Evolutionary conservation across 805 yeast genomes (phyloP).

Genomic region (Millerozyma miso): DNA sequence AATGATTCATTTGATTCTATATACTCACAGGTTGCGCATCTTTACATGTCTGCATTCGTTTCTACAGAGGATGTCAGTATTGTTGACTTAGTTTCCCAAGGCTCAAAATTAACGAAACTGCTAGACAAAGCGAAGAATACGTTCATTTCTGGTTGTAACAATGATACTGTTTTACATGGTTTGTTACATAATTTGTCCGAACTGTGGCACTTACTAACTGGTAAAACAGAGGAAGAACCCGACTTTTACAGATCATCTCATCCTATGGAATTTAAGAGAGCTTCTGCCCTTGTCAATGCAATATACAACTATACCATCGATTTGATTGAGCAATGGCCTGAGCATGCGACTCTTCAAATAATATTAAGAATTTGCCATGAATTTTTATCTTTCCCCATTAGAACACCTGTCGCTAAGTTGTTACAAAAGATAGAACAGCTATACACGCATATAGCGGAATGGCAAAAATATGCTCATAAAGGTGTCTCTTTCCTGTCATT

Average conservation of each 20-base stretch:
- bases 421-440: constrained; percentile 84
- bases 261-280: constrained; percentile 55
- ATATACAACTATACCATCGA: constrained; percentile 30
- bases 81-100: constrained; percentile 34
- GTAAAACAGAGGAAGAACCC: constrained; percentile 16
- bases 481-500: constrained; percentile 60
- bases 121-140: constrained; percentile 9
- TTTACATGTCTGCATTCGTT: constrained; percentile 44
- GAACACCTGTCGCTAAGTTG: constrained; percentile 71
- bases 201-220: constrained; percentile 13
- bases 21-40: constrained; percentile 45
- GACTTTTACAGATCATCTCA: constrained; percentile 65
- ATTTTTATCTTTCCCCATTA: constrained; percentile 55
- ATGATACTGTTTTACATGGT: constrained; percentile 17
- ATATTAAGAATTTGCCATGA: constrained; percentile 63
- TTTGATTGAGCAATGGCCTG: constrained; percentile 79
- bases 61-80: constrained; percentile 13
- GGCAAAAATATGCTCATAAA: constrained; percentile 88
- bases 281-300: constrained; percentile 44
- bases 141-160: constrained; percentile 10
- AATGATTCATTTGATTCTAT: constrained; percentile 38
- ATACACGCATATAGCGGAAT: constrained; percentile 76
- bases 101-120: constrained; percentile 20
- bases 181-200: constrained; percentile 16
- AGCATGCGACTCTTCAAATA: constrained; percentile 82